Evolutionary conservation across 2,329 filamentous ascomycete genomes (phyloP), one percentile per base, ranked within the genome.

Genomic region (Cladosporium cucumerinum): DNA sequence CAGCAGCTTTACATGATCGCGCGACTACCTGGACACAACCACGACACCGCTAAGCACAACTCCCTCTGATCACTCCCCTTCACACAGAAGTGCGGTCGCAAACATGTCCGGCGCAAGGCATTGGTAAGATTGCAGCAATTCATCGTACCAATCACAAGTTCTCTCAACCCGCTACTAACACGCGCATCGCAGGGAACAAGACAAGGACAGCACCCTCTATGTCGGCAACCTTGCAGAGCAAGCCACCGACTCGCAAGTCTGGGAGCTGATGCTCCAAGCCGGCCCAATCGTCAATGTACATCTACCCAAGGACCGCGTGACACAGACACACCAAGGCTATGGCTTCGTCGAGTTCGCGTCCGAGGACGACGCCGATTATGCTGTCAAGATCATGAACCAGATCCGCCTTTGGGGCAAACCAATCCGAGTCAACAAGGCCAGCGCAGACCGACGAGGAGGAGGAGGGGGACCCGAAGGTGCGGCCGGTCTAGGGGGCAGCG

Each of bases 221-320:
- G 92, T 98, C 72, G 95, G 95, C 76, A 98, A 98, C 78, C 92
- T 99, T 74, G 95, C 99, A 82, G 95, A 99, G 83, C 92, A 95
- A 78, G 91, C 95, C 70, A 90, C 89, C 55, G 92, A 97, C 76
- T 89, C 90, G 72, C 86, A 97, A 71, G 88, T 99, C 71, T 97
- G 95, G 89, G 95, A 99, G 83, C 85, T 99, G 73, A 98, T 98
- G 93, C 88, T 97, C 64, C 95, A 99, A 82, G 93, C 93, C 77
- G 95, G 95, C 63, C 93, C 94, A 72, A 96, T 99, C 73, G 92
- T 96, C 76, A 98, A 98, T 80, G 94, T 99, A 69, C 95, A 99
- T 81, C 88, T 99, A 76, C 95, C 95, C 64, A 97, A 97, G 83
- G 95, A 99, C 79, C 92, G 95, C 78, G 95, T 99, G 72, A 97